Base-by-base conservation (phyloP, 1,139 yeast species). In the Tardiomyces depauwii region DNA sequence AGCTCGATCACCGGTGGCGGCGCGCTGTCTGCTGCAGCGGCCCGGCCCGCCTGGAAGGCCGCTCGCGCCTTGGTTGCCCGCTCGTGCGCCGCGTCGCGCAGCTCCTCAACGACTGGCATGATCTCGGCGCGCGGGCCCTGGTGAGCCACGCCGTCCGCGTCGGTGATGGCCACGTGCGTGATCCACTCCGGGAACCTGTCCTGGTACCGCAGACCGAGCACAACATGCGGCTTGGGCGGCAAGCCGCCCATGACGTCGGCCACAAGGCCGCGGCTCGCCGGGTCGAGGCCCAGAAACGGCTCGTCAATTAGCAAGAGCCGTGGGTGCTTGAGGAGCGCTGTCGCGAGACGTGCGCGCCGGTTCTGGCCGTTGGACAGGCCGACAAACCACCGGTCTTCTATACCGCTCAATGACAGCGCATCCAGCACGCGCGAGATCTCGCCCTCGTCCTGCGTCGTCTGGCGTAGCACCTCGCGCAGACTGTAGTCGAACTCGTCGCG, bases 341-440 rank as follows among this genome's bases (percentile, higher is more conserved):
- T 74, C 0, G 96, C 97, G 28, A 91, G 68, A 50, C 96, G 71
- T 0, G 96, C 95, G 44, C 98, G 70, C 54, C 98, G 73, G 62
- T 85, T 79, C 63, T 91, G 98, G 0, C 98, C 98, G 61, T 91
- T 91, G 62, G 95, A 84, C 44, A 91, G 69, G 0, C 93, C 85
- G 61, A 86, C 86, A 42, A 86, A 77, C 88, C 95, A 89, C 51
- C 86, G 74, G 47, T 77, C 68, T 46, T 76, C 70, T 47, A 87
- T 65, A 1, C 76, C 80, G 7, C 60, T 62, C 51, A 91, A 68
- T 45, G 75, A 70, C 51, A 91, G 73, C 40, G 66, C 62, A n/a
- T 68, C 62, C 36, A 82, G 60, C 4, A 81, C 65, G 2, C 60
- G 53, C 0, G 66, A 61, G 9, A 80, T 72, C 39, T 71, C 60